These are phyloP conservation scores for Jatropha curcas DNA, from an alignment of 345 rosid species.

Conservation along the genomic window DNA sequence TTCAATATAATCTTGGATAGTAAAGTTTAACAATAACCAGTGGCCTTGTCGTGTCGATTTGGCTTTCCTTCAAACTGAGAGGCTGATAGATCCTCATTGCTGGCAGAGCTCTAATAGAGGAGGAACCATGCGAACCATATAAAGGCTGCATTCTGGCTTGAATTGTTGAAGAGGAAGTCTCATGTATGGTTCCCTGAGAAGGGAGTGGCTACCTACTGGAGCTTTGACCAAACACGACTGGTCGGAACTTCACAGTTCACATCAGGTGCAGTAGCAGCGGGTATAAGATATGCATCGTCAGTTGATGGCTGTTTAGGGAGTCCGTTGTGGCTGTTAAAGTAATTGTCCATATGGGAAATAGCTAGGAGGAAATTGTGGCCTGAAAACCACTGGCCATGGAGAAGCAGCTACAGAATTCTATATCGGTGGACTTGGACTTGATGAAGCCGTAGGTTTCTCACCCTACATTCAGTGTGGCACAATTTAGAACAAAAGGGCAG, in stretches of 20 bases:
- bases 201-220: too few relatives aligned
- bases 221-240: too few relatives aligned
- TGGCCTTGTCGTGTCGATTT: constrained; percentile 47
- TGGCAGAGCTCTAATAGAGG: constrained; percentile 39
- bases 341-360: constrained; percentile 65
- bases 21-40: constrained; percentile 37
- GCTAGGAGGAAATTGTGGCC: constrained; percentile 69
- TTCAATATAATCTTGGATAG: background rate
- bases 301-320: constrained; percentile 63
- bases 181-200: too few relatives aligned
- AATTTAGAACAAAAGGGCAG: too few relatives aligned
- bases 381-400: constrained; percentile 59
- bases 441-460: constrained; percentile 45
- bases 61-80: constrained; percentile 62
- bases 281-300: constrained; percentile 36
- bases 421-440: constrained; percentile 50
- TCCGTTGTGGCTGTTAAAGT: constrained; percentile 55
- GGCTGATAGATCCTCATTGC: constrained; percentile 51
- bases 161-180: constrained; percentile 50
- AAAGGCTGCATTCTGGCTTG: constrained; percentile 56
- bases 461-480: too few relatives aligned
- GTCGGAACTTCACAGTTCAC: too few relatives aligned
- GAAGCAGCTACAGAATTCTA: constrained; percentile 54
- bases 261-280: constrained; percentile 27
- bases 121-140: constrained; percentile 45